Evolutionary conservation across 2,329 filamentous ascomycete species (phyloP).

Genomic region (Talaromyces islandicus): DNA sequence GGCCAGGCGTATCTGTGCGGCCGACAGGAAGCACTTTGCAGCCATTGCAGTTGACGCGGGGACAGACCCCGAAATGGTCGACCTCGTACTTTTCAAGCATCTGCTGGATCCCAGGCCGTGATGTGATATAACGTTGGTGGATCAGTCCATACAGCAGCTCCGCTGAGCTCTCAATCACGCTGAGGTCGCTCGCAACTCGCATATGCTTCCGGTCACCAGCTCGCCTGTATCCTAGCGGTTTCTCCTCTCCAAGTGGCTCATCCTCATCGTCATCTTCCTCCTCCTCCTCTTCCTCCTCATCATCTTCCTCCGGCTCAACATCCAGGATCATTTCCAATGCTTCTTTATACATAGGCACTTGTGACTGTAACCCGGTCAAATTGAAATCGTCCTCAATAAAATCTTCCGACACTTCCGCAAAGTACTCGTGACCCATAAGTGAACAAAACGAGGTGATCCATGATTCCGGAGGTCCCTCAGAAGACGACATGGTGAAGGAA

Average conservation of each 20-base stretch:
- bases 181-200: conserved; percentile 85
- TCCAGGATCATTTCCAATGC: conserved; percentile 98
- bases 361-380: conserved; percentile 85
- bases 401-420: conserved; percentile 96
- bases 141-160: conserved; percentile 97
- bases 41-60: conserved; percentile 86
- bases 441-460: conserved; percentile 99
- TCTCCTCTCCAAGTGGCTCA: conserved; percentile 52
- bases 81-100: conserved; percentile 99
- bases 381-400: conserved; percentile 99
- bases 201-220: conserved; percentile 68
- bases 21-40: conserved; percentile 90
- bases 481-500: conserved; percentile 40
- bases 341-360: conserved; percentile 98
- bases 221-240: conserved; percentile 38
- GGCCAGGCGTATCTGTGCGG: conserved; percentile 86
- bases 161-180: conserved; percentile 94
- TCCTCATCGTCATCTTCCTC: conserved; percentile 67
- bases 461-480: conserved; percentile 62
- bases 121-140: conserved; percentile 97
- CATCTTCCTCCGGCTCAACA: conserved; percentile 87
- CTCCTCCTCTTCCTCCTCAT: conserved; percentile 60
- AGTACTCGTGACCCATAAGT: conserved; percentile 94
- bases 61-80: conserved; percentile 91
- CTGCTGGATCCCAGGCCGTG: conserved; percentile 89